Base-by-base conservation (phyloP, 805 yeast species). In the Saturnispora hagleri region DNA sequence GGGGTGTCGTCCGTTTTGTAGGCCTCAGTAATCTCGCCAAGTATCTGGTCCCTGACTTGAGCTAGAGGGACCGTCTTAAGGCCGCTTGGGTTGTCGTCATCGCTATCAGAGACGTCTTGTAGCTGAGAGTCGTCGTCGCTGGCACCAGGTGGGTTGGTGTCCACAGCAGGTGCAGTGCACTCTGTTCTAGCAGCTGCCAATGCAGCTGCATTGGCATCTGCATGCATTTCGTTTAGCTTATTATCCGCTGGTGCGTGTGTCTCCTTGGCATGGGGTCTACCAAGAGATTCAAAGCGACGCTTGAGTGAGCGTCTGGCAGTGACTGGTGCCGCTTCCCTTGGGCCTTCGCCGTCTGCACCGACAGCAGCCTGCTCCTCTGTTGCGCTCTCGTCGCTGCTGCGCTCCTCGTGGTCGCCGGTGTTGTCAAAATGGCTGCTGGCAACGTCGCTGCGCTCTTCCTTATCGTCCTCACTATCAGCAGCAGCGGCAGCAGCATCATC, bases 1-100 rank as follows among this genome's bases (percentile, higher is more conserved):
- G 36, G 44, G 44, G 58, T 62, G 15, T 52, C 56, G 7, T 43
- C 42, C 3, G 47, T 53, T 22, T 58, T 60, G n/a, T 62, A 60
- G 1, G 61, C 59, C 27, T 62, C 61, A 3, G 62, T 64, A 31
- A 65, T 51, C 38, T 60, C 53, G 2, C 61, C 60, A 8, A 65
- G 52, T 2, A 65, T 54, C 31, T 61, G 57, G 40, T 61, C 64
- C 50, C 58, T 61, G 31, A 65, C 57, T 13, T 57, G 57, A 5
- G 57, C 46, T 22, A 65, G 44, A 13, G 58, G 58, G 20, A 66
- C 63, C 51, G 63, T 47, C 58, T 64, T 47, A 8, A 47, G 56
- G 18, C 55, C 58, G 7, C 31, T 46, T 7, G 46, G 46, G n/a
- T 53, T 53, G 20, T 40, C 52, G 7, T 54, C 53, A 17, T 28